Conservation (phyloP, 202 grass and related monocot species). For the Eragrostis tef region DNA sequence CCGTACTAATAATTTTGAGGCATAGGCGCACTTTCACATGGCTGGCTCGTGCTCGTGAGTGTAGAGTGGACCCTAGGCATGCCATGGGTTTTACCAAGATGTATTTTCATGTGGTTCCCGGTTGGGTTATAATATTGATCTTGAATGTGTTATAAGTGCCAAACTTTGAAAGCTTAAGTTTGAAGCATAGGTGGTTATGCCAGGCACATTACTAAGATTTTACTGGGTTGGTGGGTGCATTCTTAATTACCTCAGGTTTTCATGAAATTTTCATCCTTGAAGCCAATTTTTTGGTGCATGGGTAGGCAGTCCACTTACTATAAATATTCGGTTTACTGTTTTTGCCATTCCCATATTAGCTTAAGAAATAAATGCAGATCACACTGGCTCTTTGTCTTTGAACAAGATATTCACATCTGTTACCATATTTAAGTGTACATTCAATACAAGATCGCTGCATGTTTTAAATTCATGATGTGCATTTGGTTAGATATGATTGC, state of each 20-base stretch:
- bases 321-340: slow-evolving; percentile 13
- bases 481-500: slow-evolving; percentile 24
- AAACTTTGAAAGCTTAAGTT: slow-evolving; percentile 21
- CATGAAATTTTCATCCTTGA: background rate
- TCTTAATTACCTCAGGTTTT: background rate
- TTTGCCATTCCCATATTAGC: slow-evolving; percentile 8
- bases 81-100: background rate
- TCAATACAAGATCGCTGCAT: slow-evolving; percentile 9
- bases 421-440: slow-evolving; percentile 22
- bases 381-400: background rate
- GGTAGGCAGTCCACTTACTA: slow-evolving; percentile 9
- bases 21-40: background rate
- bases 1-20: background rate
- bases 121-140: background rate
- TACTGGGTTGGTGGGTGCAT: background rate
- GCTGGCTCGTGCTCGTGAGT: background rate
- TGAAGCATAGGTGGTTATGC: background rate
- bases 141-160: background rate
- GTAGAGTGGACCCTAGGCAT: background rate
- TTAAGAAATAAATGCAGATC: slow-evolving; percentile 8
- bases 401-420: slow-evolving; percentile 8
- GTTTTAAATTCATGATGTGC: slow-evolving; percentile 8
- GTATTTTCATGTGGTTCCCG: no score
- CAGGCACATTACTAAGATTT: background rate
- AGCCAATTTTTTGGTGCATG: background rate